These are phyloP conservation scores for Ogataea siamensis DNA, from an alignment of 805 yeast species.

Conservation along the genomic window DNA sequence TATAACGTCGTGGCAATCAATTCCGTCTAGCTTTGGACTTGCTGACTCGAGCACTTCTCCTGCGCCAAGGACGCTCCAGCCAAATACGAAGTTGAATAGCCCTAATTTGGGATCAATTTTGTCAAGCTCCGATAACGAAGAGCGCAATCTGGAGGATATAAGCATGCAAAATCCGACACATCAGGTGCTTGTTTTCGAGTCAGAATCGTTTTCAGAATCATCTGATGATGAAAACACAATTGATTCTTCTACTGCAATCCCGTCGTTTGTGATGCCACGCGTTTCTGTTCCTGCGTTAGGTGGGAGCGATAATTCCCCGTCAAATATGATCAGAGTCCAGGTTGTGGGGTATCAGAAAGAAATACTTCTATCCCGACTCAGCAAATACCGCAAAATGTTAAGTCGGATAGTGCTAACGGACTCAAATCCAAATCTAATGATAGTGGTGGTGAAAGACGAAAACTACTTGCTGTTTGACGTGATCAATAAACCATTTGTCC, in stretches of 20 bases:
- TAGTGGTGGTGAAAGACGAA: constrained; percentile 30
- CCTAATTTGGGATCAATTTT: constrained; percentile 33
- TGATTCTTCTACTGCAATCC: constrained; percentile 31
- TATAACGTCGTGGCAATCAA: constrained; percentile 36
- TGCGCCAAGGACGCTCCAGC: constrained; percentile 4
- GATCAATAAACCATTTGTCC: constrained; percentile 32
- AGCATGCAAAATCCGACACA: constrained; percentile 16
- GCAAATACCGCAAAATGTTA: constrained; percentile 30
- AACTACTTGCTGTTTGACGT: constrained; percentile 31
- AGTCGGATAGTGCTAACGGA: constrained; percentile 29
- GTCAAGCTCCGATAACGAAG: constrained; percentile 35
- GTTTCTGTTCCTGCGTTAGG: constrained; percentile 29
- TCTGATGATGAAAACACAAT: constrained; percentile 26
- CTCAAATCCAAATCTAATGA: constrained; percentile 26
- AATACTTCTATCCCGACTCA: constrained; percentile 24
- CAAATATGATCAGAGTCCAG: constrained; percentile 24
- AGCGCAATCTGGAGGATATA: constrained; percentile 20
- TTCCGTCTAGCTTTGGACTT: constrained; percentile 16
- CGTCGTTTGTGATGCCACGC: constrained; percentile 39
- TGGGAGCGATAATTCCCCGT: constrained; percentile 1
- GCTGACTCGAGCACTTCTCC: constrained; percentile 1
- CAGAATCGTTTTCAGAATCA: constrained; percentile 23
- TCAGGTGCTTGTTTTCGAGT: constrained; percentile 26
- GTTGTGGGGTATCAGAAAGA: constrained; percentile 28
- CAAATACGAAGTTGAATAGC: constrained; percentile 13